A percentile compares a stretch with the other conserved stretches of the same genome.
phyloP scores from a whole-genome alignment of 2,329 filamentous ascomycete species.

The Aspergillus glaucus region DNA sequence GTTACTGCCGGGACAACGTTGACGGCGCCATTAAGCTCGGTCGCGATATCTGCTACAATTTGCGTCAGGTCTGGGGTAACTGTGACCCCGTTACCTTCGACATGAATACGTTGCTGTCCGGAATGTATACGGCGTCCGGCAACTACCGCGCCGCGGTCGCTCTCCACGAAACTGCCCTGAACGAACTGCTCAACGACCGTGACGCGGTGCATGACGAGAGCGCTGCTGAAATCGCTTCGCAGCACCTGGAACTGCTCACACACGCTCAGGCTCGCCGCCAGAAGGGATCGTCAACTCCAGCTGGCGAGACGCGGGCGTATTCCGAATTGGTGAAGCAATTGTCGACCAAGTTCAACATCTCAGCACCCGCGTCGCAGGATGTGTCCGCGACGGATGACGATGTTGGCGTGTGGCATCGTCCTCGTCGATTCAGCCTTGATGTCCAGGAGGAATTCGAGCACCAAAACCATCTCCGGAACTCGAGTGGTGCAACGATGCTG shows the following conservation, averaged over 20 bases:
- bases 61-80: conserved; percentile 48
- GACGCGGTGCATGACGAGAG: conserved; percentile 14
- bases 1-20: conserved; percentile 44
- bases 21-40: conserved; percentile 42
- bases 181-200: conserved; percentile 23
- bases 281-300: conserved; percentile 11
- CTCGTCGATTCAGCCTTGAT: conserved; percentile 28
- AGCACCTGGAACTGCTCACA: conserved; percentile 26
- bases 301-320: conserved; percentile 14
- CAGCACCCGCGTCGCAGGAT: conserved; percentile 16
- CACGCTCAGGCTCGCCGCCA: conserved; percentile 20
- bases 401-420: conserved; percentile 27
- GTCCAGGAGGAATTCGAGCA: conserved; percentile 23
- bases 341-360: conserved; percentile 22
- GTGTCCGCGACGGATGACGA: conserved; percentile 16
- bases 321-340: conserved; percentile 21
- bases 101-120: conserved; percentile 45
- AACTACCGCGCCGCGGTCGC: conserved; percentile 25
- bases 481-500: conserved; percentile 22
- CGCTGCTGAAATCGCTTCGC: conserved; percentile 19
- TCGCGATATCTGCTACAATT: conserved; percentile 52
- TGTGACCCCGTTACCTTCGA: conserved; percentile 44
- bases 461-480: conserved; percentile 25
- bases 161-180: conserved; percentile 25
- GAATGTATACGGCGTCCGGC: conserved; percentile 41